Percentiles rank a stretch among this genome's conserved stretches.
Evolutionary conservation across 192 early-diverging fungal species (phyloP).

Genomic region (Linnemannia hyalina): DNA sequence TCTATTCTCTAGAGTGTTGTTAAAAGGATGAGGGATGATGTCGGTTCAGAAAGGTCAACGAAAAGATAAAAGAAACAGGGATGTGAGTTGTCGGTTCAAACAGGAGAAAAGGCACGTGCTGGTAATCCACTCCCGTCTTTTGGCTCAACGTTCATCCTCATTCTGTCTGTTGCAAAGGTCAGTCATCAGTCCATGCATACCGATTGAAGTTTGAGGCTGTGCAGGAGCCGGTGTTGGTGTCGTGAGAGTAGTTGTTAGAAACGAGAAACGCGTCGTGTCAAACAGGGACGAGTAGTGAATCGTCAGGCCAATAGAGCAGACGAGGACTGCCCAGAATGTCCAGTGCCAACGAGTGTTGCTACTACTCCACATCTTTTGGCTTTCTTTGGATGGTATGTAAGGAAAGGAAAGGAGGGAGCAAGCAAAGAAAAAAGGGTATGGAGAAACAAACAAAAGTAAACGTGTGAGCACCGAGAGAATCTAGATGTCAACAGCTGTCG

Average conservation of each 20-base stretch:
- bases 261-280: background rate
- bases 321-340: background rate
- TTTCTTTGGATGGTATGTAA: background rate
- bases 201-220: background rate
- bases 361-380: slow-evolving; percentile 5
- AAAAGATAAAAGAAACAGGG: background rate
- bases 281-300: background rate
- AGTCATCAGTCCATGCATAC: background rate
- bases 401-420: background rate
- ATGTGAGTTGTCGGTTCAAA: background rate
- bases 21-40: background rate
- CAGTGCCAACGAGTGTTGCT: background rate
- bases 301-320: background rate
- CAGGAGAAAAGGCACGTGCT: slow-evolving; percentile 5
- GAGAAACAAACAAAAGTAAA: background rate
- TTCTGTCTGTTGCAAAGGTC: background rate
- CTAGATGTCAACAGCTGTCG: background rate
- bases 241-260: background rate
- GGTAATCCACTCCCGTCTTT: background rate
- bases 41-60: background rate
- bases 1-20: background rate
- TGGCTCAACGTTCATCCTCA: slow-evolving; percentile 4
- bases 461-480: background rate
- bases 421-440: background rate
- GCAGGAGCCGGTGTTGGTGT: background rate